A percentile compares a stretch with the other conserved stretches of the same genome.
Conservation (phyloP, 345 rosid species). For the Erysimum cheiranthoides region DNA sequence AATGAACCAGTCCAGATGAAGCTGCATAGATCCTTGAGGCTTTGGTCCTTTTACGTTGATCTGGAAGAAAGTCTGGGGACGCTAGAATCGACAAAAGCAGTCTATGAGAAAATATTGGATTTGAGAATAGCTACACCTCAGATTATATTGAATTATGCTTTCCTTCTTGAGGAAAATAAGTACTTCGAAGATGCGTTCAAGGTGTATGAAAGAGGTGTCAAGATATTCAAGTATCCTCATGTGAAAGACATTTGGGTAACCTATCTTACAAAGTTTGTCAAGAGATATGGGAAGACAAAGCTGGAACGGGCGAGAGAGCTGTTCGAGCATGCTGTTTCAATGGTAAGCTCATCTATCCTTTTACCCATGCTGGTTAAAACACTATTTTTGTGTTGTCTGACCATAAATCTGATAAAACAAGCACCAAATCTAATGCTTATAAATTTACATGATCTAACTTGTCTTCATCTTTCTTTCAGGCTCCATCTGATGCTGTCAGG, state of each 20-base stretch:
- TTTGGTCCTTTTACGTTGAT: slow-evolving; percentile 94
- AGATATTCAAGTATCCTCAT: slow-evolving; percentile 96
- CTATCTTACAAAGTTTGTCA: slow-evolving; percentile 86
- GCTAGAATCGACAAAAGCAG: slow-evolving; percentile 87
- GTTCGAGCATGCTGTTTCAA: slow-evolving; percentile 91
- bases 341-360: slow-evolving; percentile 52
- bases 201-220: slow-evolving; percentile 97
- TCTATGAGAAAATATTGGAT: slow-evolving; percentile 92
- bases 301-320: slow-evolving; percentile 94
- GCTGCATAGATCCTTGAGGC: slow-evolving; percentile 84
- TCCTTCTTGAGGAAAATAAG: slow-evolving; percentile 86
- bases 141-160: slow-evolving; percentile 86
- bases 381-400: slow-evolving; percentile 1
- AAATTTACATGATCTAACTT: not conserved
- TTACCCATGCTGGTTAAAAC: not conserved
- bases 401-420: not conserved
- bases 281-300: slow-evolving; percentile 87
- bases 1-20: slow-evolving; percentile 95
- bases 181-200: slow-evolving; percentile 99
- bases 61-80: slow-evolving; percentile 95
- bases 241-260: slow-evolving; percentile 97
- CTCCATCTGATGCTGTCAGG: slow-evolving; percentile 90
- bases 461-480: slow-evolving; percentile 51
- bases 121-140: slow-evolving; percentile 97
- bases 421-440: not conserved